Conservation (phyloP, 2,329 filamentous ascomycete species). For the Thielaviopsis ethacetica region DNA sequence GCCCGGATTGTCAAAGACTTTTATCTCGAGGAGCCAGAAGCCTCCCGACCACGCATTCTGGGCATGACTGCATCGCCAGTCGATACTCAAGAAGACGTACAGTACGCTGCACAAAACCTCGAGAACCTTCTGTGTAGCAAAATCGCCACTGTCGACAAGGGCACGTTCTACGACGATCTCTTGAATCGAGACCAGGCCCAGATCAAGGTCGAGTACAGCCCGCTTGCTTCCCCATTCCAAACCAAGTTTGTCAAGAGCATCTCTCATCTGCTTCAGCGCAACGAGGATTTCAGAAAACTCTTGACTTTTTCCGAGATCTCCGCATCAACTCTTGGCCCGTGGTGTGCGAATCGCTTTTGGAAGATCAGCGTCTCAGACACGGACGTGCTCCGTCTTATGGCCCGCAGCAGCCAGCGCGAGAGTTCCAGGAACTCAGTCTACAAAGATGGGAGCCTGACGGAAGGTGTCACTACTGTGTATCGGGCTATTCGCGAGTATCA, state of each 20-base stretch:
- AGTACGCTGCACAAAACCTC: slow-evolving; percentile 52
- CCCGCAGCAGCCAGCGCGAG: slow-evolving; percentile 24
- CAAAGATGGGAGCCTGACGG: not conserved
- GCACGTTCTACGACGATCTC: slow-evolving; percentile 17
- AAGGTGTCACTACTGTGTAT: not conserved
- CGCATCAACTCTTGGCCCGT: slow-evolving; percentile 54
- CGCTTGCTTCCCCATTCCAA: slow-evolving; percentile 32
- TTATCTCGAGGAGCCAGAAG: slow-evolving; percentile 39
- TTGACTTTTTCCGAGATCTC: slow-evolving; percentile 44
- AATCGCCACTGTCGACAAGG: slow-evolving; percentile 55
- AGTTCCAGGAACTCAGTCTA: not conserved
- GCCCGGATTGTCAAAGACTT: slow-evolving; percentile 80
- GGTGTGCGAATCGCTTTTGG: slow-evolving; percentile 79
- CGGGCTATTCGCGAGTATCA: not conserved
- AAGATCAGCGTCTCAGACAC: slow-evolving; percentile 48
- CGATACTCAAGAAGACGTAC: slow-evolving; percentile 62
- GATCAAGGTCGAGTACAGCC: slow-evolving; percentile 27
- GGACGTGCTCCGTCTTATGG: slow-evolving; percentile 43
- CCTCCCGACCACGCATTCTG: slow-evolving; percentile 56
- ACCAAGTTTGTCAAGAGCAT: slow-evolving; percentile 51
- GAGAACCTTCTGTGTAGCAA: slow-evolving; percentile 64
- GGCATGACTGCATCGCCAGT: slow-evolving; percentile 97
- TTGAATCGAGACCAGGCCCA: slow-evolving; percentile 29
- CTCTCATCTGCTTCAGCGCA: slow-evolving; percentile 24
- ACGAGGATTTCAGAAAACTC: slow-evolving; percentile 33